phyloP scores from a whole-genome alignment of 495 filamentous ascomycete genomes.

The Corynascus novoguineensis region DNA sequence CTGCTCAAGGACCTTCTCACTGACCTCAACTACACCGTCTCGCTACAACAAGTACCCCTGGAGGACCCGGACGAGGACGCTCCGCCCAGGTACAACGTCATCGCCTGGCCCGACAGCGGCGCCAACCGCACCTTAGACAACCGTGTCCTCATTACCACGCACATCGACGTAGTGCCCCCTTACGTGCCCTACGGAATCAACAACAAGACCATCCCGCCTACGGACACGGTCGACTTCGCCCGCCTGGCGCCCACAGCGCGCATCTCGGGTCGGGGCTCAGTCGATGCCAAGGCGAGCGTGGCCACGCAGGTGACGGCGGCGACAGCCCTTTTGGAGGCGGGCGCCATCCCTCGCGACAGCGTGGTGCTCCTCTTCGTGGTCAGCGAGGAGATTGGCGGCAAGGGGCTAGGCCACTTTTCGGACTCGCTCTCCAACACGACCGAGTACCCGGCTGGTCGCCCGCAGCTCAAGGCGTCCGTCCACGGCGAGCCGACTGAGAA shows the following conservation, averaged over 20 bases:
- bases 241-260: slow-evolving; percentile 13
- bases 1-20: slow-evolving; percentile 67
- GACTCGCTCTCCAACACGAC: slow-evolving; percentile 47
- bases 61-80: slow-evolving; percentile 28
- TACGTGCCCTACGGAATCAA: slow-evolving; percentile 59
- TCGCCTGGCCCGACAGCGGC: slow-evolving; percentile 57
- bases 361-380: slow-evolving; percentile 83
- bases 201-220: slow-evolving; percentile 21
- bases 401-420: slow-evolving; percentile 74
- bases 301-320: slow-evolving; percentile 70
- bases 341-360: slow-evolving; percentile 34
- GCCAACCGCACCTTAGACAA: slow-evolving; percentile 30
- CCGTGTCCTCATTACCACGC: slow-evolving; percentile 65
- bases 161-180: slow-evolving; percentile 66
- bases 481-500: slow-evolving; percentile 91
- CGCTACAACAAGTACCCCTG: slow-evolving; percentile 59
- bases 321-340: slow-evolving; percentile 48
- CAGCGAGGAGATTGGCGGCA: slow-evolving; percentile 74
- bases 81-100: slow-evolving; percentile 60
- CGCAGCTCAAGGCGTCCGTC: slow-evolving; percentile 55
- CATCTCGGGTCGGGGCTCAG: slow-evolving; percentile 68
- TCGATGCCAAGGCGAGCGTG: slow-evolving; percentile 87
- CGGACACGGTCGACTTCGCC: slow-evolving; percentile 30
- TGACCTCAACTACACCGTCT: slow-evolving; percentile 36
- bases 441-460: not conserved